Evolutionary conservation across 352 stramenopile species (phyloP), one percentile per base, ranked within the genome.

Genomic region (Phytophthora aleatoria): DNA sequence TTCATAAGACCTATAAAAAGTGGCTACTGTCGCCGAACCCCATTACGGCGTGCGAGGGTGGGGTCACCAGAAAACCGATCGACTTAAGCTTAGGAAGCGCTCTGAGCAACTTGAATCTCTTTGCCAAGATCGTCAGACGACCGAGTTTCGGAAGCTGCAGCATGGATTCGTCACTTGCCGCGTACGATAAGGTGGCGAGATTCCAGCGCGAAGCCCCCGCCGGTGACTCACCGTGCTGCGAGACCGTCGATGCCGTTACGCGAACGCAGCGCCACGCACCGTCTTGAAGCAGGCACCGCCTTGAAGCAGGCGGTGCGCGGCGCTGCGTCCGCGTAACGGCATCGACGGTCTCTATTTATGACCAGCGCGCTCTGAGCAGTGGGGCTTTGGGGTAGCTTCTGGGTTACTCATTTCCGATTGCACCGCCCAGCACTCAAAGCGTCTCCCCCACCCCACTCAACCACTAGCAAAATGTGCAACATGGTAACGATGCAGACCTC

Each of bases 391-490:
- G 15, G 28, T 42, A 5, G 30, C 0, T 15, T 3, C 3, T 7
- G 10, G 8, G 49, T 7, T 8, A n/a, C 35, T 62, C 55, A 62
- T n/a, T 62, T 62, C 55, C 55, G 9, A 47, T 45, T 38, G n/a
- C 51, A 50, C 26, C 38, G 1, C 10, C 16, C 28, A 44, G 16
- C 20, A 31, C 39, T 36, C 38, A 38, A 26, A 20, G n/a, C 50
- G 24, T 24, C 24, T 8, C 8, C 12, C 35, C 12, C 12, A 31
- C 33, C 13, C 35, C 6, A 12, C 28, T 28, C 24, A 5, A 16
- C n/a, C 33, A 47, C 3, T 28, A 50, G 20, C 36, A 48, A 12
- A 41, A 71, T 67, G 63, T 71, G 63, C 63, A 71, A 71, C 24
- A 61, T 57, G 28, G 53, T 58, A 20, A 58, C 39, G 24, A 61